These are phyloP conservation scores for Xylariaceae sp. DNA, from an alignment of 2,329 filamentous ascomycete species.

Conservation along the genomic window DNA sequence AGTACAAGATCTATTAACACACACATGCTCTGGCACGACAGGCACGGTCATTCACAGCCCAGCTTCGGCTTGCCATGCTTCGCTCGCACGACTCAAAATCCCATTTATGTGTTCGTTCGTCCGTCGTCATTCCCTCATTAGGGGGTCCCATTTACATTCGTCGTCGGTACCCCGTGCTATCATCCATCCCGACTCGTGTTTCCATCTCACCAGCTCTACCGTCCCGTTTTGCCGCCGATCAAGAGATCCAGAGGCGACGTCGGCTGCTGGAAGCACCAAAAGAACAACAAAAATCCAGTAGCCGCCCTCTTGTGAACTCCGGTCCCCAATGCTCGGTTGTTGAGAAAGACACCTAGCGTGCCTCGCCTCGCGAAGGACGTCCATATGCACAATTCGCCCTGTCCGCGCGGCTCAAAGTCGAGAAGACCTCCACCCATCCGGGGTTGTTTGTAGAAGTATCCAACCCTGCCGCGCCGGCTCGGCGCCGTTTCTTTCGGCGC, in stretches of 20 bases:
- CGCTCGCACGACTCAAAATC: constrained; percentile 10
- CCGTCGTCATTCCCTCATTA: not conserved
- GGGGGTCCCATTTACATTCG: not conserved
- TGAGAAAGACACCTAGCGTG: constrained; percentile 3
- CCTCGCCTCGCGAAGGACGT: constrained; percentile 5
- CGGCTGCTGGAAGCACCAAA: constrained; percentile 6
- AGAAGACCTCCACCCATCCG: not conserved
- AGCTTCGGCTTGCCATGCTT: constrained; percentile 1
- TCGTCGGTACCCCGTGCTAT: not conserved
- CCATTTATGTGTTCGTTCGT: too few relatives aligned
- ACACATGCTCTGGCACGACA: constrained; percentile 1
- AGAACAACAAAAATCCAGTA: constrained; percentile 13
- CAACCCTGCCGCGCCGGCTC: not conserved
- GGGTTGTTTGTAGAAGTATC: not conserved
- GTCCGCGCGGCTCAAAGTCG: not conserved
- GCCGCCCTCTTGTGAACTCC: constrained; percentile 17
- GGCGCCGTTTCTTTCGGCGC: not conserved
- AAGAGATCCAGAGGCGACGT: not conserved
- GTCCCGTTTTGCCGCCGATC: not conserved
- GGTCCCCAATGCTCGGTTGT: constrained; percentile 18
- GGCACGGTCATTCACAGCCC: constrained; percentile 2
- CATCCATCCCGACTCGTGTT: not conserved
- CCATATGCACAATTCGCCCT: constrained; percentile 13
- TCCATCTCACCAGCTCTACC: not conserved
- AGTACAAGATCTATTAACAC: constrained; percentile 9